A percentile compares a stretch with the other conserved stretches of the same genome.
These are phyloP conservation scores for Irpex sp. DNA, from an alignment of 1,284 basidiomycete genomes.

Conservation along the genomic window DNA sequence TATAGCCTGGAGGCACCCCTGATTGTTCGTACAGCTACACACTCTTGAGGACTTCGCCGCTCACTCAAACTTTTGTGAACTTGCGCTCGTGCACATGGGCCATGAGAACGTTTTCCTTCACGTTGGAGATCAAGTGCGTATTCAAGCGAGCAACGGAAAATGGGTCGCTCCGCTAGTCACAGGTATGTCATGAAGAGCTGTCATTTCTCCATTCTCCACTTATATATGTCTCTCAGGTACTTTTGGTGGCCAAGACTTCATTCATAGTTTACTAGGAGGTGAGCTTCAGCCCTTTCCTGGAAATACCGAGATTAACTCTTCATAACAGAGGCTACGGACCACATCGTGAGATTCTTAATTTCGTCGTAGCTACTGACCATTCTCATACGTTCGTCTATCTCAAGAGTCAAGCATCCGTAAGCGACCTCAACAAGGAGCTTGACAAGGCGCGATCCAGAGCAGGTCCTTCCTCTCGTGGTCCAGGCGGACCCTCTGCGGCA, in stretches of 20 bases:
- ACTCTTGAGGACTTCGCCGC: conserved; percentile 87
- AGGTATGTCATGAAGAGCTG: conserved; percentile 36
- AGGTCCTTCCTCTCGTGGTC: conserved; percentile 20
- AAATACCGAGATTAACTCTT: not conserved
- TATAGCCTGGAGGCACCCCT: not conserved
- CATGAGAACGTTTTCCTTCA: conserved; percentile 83
- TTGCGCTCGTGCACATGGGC: conserved; percentile 74
- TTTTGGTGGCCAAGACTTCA: conserved; percentile 87
- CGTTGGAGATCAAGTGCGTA: conserved; percentile 78
- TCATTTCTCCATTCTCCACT: not conserved
- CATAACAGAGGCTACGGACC: conserved; percentile 61
- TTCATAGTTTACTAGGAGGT: conserved; percentile 72
- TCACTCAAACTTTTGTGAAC: conserved; percentile 88
- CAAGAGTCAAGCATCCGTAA: conserved; percentile 71
- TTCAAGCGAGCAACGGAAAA: conserved; percentile 76
- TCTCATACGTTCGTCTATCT: not conserved
- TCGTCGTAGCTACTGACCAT: not conserved
- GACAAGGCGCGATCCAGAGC: conserved; percentile 62
- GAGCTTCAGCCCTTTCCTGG: conserved; percentile 18
- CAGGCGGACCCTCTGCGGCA: conserved; percentile 35
- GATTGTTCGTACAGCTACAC: conserved; percentile 51
- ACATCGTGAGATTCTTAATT: conserved; percentile 47
- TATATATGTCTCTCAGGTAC: conserved; percentile 44
- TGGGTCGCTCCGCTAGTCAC: conserved; percentile 84
- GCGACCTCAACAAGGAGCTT: conserved; percentile 82